These are phyloP conservation scores for Colletotrichum sp. DNA, from an alignment of 2,329 filamentous ascomycete genomes.

Conservation along the genomic window DNA sequence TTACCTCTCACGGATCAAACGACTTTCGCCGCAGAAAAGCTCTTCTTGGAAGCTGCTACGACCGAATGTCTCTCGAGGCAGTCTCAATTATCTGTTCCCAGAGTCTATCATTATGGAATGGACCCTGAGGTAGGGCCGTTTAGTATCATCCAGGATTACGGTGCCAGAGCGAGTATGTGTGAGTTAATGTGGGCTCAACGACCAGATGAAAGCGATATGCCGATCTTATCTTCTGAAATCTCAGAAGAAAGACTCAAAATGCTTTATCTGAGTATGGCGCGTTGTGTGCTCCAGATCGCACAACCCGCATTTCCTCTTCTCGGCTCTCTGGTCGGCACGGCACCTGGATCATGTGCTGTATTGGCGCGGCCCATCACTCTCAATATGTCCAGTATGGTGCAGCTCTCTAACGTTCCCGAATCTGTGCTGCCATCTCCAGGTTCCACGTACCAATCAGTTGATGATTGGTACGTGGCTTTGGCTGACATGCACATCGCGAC, in stretches of 20 bases:
- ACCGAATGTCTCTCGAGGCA: conserved; percentile 19
- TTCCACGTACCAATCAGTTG: conserved; percentile 17
- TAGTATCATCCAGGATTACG: conserved; percentile 27
- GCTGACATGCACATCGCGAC: conserved; percentile 40
- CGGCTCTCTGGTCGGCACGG: conserved; percentile 34
- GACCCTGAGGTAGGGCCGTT: conserved; percentile 27
- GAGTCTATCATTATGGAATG: conserved; percentile 23
- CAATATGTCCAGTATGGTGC: conserved; percentile 41
- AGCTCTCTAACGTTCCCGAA: conserved; percentile 9
- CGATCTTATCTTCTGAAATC: conserved; percentile 22
- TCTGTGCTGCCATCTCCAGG: conserved; percentile 11
- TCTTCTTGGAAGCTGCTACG: conserved; percentile 27
- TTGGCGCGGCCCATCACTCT: conserved; percentile 30
- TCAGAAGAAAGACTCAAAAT: not conserved
- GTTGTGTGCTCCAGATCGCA: conserved; percentile 41
- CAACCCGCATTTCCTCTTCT: conserved; percentile 35
- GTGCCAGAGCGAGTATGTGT: conserved; percentile 22
- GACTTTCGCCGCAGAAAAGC: conserved; percentile 27
- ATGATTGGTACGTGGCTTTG: conserved; percentile 39
- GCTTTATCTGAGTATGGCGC: conserved; percentile 31
- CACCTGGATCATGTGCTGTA: conserved; percentile 27
- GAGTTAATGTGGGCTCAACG: conserved; percentile 23
- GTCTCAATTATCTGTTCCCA: conserved; percentile 28
- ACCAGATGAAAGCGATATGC: conserved; percentile 22
- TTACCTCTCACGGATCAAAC: conserved; percentile 26